phyloP scores from a whole-genome alignment of 306 rosid genomes.

The Dryas alaskensis region DNA sequence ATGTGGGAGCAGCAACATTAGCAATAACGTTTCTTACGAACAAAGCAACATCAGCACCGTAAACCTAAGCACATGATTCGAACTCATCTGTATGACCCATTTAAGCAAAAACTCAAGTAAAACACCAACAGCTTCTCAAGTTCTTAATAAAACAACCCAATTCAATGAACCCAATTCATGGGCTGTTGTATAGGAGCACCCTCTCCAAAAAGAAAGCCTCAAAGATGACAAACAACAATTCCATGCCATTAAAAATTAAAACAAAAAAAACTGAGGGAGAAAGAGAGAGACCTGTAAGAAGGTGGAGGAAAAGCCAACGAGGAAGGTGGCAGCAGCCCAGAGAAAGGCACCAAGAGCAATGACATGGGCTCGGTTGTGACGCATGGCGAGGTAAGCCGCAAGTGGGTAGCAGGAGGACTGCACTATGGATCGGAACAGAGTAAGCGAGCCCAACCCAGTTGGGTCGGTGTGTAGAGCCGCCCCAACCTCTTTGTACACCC shows the following conservation, averaged over 20 bases:
- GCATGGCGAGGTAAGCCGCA: slow-evolving; percentile 60
- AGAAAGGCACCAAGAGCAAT: slow-evolving; percentile 65
- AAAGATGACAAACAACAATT: not conserved
- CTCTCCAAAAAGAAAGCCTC: not conserved
- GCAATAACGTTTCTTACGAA: not conserved
- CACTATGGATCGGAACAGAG: slow-evolving; percentile 65
- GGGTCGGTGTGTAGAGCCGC: slow-evolving; percentile 63
- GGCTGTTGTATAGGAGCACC: not conserved
- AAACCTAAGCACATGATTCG: no score
- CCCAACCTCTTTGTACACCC: slow-evolving; percentile 69
- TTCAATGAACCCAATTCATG: no score
- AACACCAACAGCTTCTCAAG: not conserved
- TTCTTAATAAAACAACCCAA: not conserved
- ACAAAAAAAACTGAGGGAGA: not conserved
- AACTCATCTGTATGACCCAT: not conserved
- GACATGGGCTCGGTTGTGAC: slow-evolving; percentile 61
- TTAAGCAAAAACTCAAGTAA: not conserved
- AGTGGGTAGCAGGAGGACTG: slow-evolving; percentile 64
- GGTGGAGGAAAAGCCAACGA: slow-evolving; percentile 59
- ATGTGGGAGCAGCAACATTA: no score
- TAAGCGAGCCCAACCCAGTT: slow-evolving; percentile 64
- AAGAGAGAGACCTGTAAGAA: slow-evolving; percentile 40
- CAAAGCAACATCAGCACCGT: not conserved
- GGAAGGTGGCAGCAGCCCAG: slow-evolving; percentile 66
- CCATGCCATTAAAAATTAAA: not conserved